Evolutionary conservation across 345 rosid genomes (phyloP).

Genomic region (Passiflora organensis): DNA sequence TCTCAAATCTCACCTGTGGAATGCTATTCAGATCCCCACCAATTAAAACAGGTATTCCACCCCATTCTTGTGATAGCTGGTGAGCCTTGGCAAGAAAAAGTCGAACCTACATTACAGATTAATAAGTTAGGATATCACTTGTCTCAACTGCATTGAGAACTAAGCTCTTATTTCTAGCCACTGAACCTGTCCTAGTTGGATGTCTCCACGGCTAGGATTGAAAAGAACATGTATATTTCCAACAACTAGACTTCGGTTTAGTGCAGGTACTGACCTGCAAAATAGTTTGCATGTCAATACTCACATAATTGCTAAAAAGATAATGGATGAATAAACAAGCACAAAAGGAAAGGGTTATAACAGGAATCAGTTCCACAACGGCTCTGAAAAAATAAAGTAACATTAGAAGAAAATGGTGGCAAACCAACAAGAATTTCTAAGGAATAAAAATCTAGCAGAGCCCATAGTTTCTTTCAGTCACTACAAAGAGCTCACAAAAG

Average conservation of each 20-base stretch:
- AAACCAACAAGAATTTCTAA: too few relatives aligned
- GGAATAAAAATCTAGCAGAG: too few relatives aligned
- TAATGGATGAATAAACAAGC: too few relatives aligned
- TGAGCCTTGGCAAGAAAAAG: constrained; percentile 72
- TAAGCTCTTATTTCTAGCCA: constrained; percentile 1
- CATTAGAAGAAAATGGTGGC: too few relatives aligned
- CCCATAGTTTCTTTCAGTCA: too few relatives aligned
- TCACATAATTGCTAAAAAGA: background rate
- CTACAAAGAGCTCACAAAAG: too few relatives aligned
- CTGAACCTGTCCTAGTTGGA: constrained; percentile 78
- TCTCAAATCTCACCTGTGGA: constrained; percentile 52
- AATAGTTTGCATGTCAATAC: background rate
- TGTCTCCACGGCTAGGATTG: constrained; percentile 86
- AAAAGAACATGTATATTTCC: constrained; percentile 76
- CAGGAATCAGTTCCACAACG: too few relatives aligned
- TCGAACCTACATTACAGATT: constrained; percentile 59
- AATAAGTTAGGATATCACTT: constrained; percentile 5
- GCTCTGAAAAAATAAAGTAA: too few relatives aligned
- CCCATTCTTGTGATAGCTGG: constrained; percentile 73
- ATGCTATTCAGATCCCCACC: constrained; percentile 80
- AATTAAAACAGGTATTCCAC: constrained; percentile 66
- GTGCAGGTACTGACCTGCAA: constrained; percentile 30
- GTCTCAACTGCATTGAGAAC: constrained; percentile 4
- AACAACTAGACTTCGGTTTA: constrained; percentile 50
- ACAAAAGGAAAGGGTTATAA: too few relatives aligned